Evolutionary conservation across 768 basidiomycete genomes (phyloP), one percentile per base, ranked within the genome.

Genomic region (Rhizopogon roseolus): DNA sequence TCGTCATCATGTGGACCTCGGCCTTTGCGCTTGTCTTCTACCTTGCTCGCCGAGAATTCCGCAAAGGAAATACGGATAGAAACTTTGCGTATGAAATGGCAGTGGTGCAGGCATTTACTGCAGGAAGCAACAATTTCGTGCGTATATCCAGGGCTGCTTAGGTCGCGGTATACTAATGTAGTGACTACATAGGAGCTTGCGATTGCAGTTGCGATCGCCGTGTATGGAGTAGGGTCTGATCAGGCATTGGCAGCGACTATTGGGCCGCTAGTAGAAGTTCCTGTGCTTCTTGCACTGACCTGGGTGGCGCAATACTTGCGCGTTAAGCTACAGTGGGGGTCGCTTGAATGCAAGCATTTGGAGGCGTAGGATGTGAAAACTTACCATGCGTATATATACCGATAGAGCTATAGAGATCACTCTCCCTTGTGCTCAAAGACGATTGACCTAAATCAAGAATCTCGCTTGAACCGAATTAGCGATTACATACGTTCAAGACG

Each of bases 221-320:
- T 86, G 0, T 93, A 84, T 66, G 90, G 92, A 3, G 81, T 87
- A 5, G 76, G 82, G 5, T 90, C 88, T 0, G 82, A 86, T 52
- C 85, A 93, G 68, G 90, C 88, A 0, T 73, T 93, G 1, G 90
- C 90, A 0, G 88, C 90, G 0, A 91, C 90, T 0, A 84, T 88
- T 19, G 87, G 88, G 0, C 86, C 85, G 0, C 71, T 89, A n/a
- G 81, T 87, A 0, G 85, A 90, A 62, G 91, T 93, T 0, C 91
- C 89, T 0, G 88, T 91, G 2, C 68, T 92, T 42, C 77, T 92
- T 13, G 73, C 73, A 1, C 67, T 92, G 52, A 87, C 84, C 5
- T 89, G 81, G 79, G 75, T 86, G 5, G 80, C 86, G 3, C 71
- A 84, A 11, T 76, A 67, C 41, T 60, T 82, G 16, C 66, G 70